phyloP scores from a whole-genome alignment of 805 yeast genomes.

The Lachancea lanzarotensis region DNA sequence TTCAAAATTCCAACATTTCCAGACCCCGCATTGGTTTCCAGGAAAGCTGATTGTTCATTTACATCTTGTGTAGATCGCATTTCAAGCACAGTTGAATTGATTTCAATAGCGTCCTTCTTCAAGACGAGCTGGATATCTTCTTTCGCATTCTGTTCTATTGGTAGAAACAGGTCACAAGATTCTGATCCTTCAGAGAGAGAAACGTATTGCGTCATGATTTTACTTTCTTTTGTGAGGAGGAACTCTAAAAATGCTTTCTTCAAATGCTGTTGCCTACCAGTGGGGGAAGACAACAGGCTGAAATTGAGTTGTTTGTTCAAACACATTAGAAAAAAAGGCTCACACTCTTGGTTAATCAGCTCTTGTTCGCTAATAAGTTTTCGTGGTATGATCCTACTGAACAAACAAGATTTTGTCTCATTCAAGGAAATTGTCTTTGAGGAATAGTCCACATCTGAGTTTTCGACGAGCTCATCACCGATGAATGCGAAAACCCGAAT shows the following conservation, averaged over 20 bases:
- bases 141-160: constrained; percentile 7
- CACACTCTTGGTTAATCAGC: constrained; percentile 24
- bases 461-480: constrained; percentile 1
- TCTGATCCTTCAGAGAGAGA: constrained; percentile 23
- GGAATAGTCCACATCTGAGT: constrained; percentile 15
- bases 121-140: constrained; percentile 19
- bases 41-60: constrained; percentile 4
- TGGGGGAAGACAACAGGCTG: constrained; percentile 21
- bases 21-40: constrained; percentile 1
- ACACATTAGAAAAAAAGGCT: constrained; percentile 26
- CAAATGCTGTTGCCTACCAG: constrained; percentile 6
- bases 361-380: constrained; percentile 15
- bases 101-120: constrained; percentile 20
- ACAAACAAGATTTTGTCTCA: constrained; percentile 7
- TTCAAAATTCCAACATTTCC: constrained; percentile 21
- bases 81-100: constrained; percentile 15
- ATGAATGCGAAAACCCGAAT: constrained; percentile 29
- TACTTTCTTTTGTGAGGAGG: neutral
- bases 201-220: constrained; percentile 21
- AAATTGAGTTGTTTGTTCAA: constrained; percentile 18
- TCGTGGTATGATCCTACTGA: constrained; percentile 23
- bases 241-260: constrained; percentile 1
- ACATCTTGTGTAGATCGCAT: constrained; percentile 9
- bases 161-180: constrained; percentile 19
- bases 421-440: constrained; percentile 8